Evolutionary conservation across 1,139 yeast species (phyloP).

Genomic region (Scheffersomyces parashehatae): DNA sequence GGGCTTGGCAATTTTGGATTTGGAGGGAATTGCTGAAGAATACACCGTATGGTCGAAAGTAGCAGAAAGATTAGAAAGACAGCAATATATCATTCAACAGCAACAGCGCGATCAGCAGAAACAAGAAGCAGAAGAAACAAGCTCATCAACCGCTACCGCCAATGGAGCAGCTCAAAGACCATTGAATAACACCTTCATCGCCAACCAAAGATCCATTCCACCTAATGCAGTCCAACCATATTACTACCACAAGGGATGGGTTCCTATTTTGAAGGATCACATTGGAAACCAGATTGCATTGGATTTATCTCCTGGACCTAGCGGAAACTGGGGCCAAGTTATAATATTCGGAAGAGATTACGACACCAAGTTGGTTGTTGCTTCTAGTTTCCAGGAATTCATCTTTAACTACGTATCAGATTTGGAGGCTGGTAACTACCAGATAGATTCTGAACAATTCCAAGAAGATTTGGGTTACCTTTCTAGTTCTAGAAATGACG

Average conservation of each 20-base stretch:
- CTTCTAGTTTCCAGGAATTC: constrained; percentile 57
- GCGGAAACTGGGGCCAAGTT: constrained; percentile 62
- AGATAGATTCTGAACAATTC: constrained; percentile 38
- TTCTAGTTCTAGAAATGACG: constrained; percentile 34
- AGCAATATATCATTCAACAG: constrained; percentile 34
- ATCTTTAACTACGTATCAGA: constrained; percentile 49
- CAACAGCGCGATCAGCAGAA: constrained; percentile 24
- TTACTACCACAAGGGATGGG: constrained; percentile 61
- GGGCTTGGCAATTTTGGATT: constrained; percentile 69
- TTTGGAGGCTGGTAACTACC: constrained; percentile 54
- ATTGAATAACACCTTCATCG: constrained; percentile 35
- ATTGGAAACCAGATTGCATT: constrained; percentile 63
- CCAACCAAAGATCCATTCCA: constrained; percentile 58
- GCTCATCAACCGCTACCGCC: constrained; percentile 15
- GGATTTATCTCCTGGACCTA: constrained; percentile 63
- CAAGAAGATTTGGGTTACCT: constrained; percentile 25
- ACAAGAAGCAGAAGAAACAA: constrained; percentile 11
- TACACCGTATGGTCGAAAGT: constrained; percentile 74
- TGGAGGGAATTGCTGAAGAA: constrained; percentile 71
- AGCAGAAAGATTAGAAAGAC: constrained; percentile 51
- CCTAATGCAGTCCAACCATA: constrained; percentile 55
- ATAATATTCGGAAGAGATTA: constrained; percentile 65
- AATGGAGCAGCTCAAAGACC: constrained; percentile 5
- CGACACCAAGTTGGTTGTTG: constrained; percentile 62
- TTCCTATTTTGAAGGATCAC: constrained; percentile 58